Evolutionary conservation across 768 basidiomycete genomes (phyloP), one percentile per base, ranked within the genome.

Genomic region (Mycena albidolilacea): DNA sequence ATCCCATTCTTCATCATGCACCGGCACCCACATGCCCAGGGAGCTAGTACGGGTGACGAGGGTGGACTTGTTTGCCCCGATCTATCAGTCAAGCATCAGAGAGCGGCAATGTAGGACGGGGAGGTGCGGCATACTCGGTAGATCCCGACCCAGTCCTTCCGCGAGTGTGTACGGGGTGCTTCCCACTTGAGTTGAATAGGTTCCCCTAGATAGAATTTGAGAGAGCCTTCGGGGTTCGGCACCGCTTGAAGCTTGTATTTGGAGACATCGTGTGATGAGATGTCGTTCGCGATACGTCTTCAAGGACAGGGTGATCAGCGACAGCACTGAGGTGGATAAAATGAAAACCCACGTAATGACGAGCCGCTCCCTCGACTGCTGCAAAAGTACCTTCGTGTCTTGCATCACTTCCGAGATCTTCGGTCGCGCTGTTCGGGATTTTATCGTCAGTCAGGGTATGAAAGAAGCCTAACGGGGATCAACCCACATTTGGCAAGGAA

Each of bases 91-190:
- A 66, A 61, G 62, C 69, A 11, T 35, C 48, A 46, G n/a, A 37
- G 66, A 52, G 44, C 52, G 48, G 19, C 64, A 62, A 73, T 67
- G 41, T 59, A 64, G 30, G 50, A 15, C 37, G 43, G 64, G 14
- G 59, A 57, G 48, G 52, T 2, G 60, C 62, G 59, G 79, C 85
- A 50, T 77, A 95, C 95, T 80, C 93, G 88, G 79, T 96, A 96
- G 35, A 98, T 90, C 15, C 97, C 98, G 78, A 99, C 94, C 98
- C 98, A 99, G 80, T 99, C 98, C 77, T 91, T 91, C 14, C 95
- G 88, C 14, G 97, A 97, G 79, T 98, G 97, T 66, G 90, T 88
- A 44, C 85, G 82, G 1, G 97, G 97, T 0, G 95, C 97, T 75
- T 91, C 90, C 97, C 97, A 99, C 59, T 89, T 88, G 58, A 99